Percentiles rank a stretch among this genome's conserved stretches.
Evolutionary conservation across 1,284 basidiomycete species (phyloP).

Genomic region (Sanghuangporus weigelae): DNA sequence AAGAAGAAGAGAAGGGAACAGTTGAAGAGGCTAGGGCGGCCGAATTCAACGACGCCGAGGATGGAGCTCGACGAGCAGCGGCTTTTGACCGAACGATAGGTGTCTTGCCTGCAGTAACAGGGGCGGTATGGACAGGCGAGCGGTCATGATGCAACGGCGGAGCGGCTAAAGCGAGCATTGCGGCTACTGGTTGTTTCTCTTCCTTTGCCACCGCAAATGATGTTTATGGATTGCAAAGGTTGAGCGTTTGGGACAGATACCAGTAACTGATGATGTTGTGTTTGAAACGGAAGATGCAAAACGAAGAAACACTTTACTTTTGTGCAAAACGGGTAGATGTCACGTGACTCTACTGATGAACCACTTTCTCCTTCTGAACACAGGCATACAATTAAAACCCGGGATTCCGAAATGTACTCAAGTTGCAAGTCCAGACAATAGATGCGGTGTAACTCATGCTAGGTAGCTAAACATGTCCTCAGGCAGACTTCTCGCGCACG

Average conservation of each 20-base stretch:
- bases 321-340: neutral
- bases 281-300: slow-evolving; percentile 3
- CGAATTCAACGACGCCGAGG: slow-evolving; percentile 19
- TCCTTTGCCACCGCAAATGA: neutral
- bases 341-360: neutral
- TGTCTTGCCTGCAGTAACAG: slow-evolving; percentile 13
- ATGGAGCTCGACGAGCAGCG: slow-evolving; percentile 6
- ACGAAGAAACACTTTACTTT: neutral
- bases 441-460: neutral
- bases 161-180: slow-evolving; percentile 29
- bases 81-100: slow-evolving; percentile 10
- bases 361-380: neutral
- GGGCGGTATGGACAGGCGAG: slow-evolving; percentile 24
- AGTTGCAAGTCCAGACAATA: neutral
- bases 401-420: neutral
- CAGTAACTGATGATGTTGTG: neutral
- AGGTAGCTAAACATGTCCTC: neutral
- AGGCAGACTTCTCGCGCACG: neutral
- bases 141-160: slow-evolving; percentile 27
- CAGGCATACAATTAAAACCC: neutral
- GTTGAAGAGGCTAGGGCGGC: slow-evolving; percentile 23
- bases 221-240: neutral
- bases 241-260: neutral
- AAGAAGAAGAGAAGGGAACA: slow-evolving; percentile 15
- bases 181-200: neutral